Evolutionary conservation across 1,139 yeast genomes (phyloP).

Genomic region (Diutina mesorugosa): DNA sequence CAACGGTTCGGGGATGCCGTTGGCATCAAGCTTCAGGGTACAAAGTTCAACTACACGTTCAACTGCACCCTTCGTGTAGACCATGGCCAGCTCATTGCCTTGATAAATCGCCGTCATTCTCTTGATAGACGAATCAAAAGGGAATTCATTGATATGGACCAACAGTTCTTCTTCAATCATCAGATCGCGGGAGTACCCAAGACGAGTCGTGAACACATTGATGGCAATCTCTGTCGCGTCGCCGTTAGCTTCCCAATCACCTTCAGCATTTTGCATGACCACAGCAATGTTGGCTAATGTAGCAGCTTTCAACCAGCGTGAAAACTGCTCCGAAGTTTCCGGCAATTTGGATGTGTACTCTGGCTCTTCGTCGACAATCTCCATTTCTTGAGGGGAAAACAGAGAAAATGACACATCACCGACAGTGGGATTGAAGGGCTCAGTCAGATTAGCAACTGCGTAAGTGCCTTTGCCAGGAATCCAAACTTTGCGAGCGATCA

Average conservation of each 20-base stretch:
- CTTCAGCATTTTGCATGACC: constrained; percentile 28
- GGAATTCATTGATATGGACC: constrained; percentile 50
- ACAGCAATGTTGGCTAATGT: constrained; percentile 65
- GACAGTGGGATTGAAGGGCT: constrained; percentile 61
- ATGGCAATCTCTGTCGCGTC: constrained; percentile 82
- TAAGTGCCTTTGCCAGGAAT: constrained; percentile 62
- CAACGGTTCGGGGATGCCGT: background rate
- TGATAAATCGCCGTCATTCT: constrained; percentile 56
- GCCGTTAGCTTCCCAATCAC: constrained; percentile 68
- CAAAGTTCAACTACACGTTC: constrained; percentile 57
- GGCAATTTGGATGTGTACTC: constrained; percentile 12
- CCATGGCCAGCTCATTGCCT: constrained; percentile 7
- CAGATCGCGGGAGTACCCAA: constrained; percentile 33
- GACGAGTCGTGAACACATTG: constrained; percentile 55
- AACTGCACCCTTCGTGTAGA: constrained; percentile 70
- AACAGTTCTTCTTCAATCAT: constrained; percentile 17
- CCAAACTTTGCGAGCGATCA: constrained; percentile 67
- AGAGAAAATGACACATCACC: constrained; percentile 39
- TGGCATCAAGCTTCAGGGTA: constrained; percentile 23
- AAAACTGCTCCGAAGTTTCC: constrained; percentile 4
- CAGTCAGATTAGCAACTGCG: constrained; percentile 44
- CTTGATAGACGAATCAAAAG: constrained; percentile 69
- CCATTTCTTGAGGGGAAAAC: constrained; percentile 28
- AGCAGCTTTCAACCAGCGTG: constrained; percentile 42
- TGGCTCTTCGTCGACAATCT: constrained; percentile 24